A percentile compares a stretch with the other conserved stretches of the same genome.
phyloP scores from a whole-genome alignment of 345 rosid species.

The Streptanthus diversifolius region DNA sequence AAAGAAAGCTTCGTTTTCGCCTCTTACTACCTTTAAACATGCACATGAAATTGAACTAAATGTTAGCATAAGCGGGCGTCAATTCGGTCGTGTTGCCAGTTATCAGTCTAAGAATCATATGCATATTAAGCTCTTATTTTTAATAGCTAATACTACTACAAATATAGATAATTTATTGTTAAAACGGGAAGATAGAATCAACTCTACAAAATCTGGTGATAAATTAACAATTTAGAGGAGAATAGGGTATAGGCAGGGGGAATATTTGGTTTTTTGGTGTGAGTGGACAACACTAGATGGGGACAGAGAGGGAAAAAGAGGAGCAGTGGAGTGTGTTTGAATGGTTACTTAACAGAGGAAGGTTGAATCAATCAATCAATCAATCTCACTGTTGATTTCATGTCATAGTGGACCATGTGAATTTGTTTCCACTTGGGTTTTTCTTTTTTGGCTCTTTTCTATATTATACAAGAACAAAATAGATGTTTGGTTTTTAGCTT shows the following conservation, averaged over 20 bases:
- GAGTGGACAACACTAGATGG: slow-evolving; percentile 52
- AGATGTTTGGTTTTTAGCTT: neutral
- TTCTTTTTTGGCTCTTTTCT: neutral
- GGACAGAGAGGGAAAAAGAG: slow-evolving; percentile 30
- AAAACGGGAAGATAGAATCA: slow-evolving; percentile 7
- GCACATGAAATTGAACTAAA: neutral
- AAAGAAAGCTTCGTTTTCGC: neutral
- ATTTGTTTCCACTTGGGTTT: neutral
- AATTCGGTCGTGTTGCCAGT: neutral
- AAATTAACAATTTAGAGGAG: slow-evolving; percentile 6
- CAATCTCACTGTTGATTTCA: slow-evolving; percentile 32
- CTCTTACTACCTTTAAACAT: neutral
- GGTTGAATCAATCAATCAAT: slow-evolving; percentile 38
- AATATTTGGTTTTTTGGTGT: slow-evolving; percentile 24
- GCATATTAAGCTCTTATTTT: neutral
- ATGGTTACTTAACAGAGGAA: slow-evolving; percentile 34
- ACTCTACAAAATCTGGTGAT: neutral
- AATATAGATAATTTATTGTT: slow-evolving; percentile 25
- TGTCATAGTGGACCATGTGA: slow-evolving; percentile 30
- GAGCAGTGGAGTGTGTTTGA: slow-evolving; percentile 34
- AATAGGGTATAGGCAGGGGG: slow-evolving; percentile 19
- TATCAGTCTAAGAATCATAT: neutral
- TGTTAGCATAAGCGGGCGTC: slow-evolving; percentile 2
- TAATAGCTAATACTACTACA: neutral
- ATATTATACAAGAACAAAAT: slow-evolving; percentile 1